A percentile compares a stretch with the other conserved stretches of the same genome.
Evolutionary conservation across 345 rosid genomes (phyloP).

Genomic region (Garcia nutans): DNA sequence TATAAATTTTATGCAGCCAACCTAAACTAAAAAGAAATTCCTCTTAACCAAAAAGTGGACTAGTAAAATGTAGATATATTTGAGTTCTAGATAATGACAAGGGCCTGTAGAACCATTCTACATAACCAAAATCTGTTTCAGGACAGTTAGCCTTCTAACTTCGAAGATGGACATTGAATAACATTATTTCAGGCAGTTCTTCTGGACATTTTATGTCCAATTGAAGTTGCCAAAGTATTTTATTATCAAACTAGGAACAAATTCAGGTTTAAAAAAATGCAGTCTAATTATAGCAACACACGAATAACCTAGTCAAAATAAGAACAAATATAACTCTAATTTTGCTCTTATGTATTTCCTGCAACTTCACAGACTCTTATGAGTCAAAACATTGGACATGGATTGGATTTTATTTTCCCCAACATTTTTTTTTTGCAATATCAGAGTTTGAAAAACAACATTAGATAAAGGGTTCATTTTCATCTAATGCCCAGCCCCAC

Average conservation of each 20-base stretch:
- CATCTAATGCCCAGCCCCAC: neutral
- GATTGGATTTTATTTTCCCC: neutral
- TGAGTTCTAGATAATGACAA: slow-evolving; percentile 5
- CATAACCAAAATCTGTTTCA: slow-evolving; percentile 2
- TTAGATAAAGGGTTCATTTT: neutral
- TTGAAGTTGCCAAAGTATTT: neutral
- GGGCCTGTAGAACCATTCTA: slow-evolving; percentile 5
- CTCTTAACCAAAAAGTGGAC: slow-evolving; percentile 18
- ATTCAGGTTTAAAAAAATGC: neutral
- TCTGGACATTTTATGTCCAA: neutral
- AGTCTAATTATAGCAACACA: neutral
- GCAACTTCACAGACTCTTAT: neutral
- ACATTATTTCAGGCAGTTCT: neutral
- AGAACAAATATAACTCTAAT: neutral
- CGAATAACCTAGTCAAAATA: neutral
- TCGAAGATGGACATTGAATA: slow-evolving; percentile 2
- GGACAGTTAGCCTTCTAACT: neutral
- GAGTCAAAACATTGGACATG: neutral
- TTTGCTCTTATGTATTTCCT: neutral
- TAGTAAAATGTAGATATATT: slow-evolving; percentile 4
- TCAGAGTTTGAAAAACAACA: neutral
- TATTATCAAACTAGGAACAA: neutral
- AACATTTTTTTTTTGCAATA: no score
- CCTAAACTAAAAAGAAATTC: slow-evolving; percentile 25
- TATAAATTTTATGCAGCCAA: slow-evolving; percentile 28